These are phyloP conservation scores for Candida palmyrensis DNA, from an alignment of 805 yeast genomes.

Conservation along the genomic window DNA sequence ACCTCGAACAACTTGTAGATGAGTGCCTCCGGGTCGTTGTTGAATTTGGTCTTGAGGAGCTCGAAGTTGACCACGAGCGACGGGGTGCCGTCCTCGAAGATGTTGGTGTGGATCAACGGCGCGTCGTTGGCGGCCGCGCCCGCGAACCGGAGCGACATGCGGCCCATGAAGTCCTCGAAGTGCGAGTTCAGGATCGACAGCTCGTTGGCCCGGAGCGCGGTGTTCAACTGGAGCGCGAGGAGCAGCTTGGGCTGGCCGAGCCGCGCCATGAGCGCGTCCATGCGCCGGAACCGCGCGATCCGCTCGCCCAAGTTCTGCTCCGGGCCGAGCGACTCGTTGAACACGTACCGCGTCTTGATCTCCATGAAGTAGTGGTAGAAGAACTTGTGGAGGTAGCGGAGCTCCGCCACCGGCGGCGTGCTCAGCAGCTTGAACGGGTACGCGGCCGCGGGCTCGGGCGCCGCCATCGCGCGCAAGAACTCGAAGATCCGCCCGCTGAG, in stretches of 20 bases:
- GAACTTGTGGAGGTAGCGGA: constrained; percentile 37
- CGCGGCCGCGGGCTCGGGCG: constrained; percentile 5
- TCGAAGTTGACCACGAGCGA: constrained; percentile 50
- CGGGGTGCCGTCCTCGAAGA: constrained; percentile 71
- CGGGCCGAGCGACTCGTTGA: constrained; percentile 15
- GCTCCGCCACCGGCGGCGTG: constrained; percentile 29
- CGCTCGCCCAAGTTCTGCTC: constrained; percentile 15
- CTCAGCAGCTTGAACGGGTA: constrained; percentile 22
- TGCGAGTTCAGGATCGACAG: constrained; percentile 45
- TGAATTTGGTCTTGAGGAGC: constrained; percentile 26
- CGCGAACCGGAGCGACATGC: constrained; percentile 51
- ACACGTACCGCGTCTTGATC: constrained; percentile 25
- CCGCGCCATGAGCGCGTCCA: constrained; percentile 44
- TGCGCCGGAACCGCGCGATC: constrained; percentile 23
- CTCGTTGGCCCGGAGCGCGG: constrained; percentile 41
- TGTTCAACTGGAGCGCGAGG: constrained; percentile 53
- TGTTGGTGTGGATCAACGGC: constrained; percentile 55
- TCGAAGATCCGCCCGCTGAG: constrained; percentile 22
- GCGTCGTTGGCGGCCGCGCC: constrained; percentile 34
- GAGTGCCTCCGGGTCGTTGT: constrained; percentile 42
- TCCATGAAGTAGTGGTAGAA: constrained; percentile 27
- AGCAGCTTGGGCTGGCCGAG: constrained; percentile 59
- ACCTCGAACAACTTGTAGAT: constrained; percentile 59
- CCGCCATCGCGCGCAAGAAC: constrained; percentile 23
- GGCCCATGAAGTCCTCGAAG: constrained; percentile 70